Evolutionary conservation across 2,329 filamentous ascomycete genomes (phyloP), one percentile per base, ranked within the genome.

Genomic region (Coniochaeta pulveracea): DNA sequence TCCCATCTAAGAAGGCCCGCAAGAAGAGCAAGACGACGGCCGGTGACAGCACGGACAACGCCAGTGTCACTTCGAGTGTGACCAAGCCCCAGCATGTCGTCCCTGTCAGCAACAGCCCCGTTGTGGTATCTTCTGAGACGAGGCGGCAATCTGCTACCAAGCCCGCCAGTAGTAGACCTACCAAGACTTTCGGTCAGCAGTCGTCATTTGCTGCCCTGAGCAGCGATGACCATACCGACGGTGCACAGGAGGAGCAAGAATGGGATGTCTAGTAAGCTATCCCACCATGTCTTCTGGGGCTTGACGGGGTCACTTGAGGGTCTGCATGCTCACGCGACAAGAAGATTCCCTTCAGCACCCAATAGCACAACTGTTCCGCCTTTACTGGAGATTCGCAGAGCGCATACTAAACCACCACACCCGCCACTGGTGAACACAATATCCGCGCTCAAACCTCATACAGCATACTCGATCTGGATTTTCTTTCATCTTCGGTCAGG

Each of bases 161-260:
- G n/a, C 28, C 40, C 18, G 39, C 50, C 19, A 60, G 55, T 33
- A 42, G 39, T 19, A 45, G 46, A 44, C 41, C 49, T 8, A 40
- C 43, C 10, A 47, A 58, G 41, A 49, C 48, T 26, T 59, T 65
- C 40, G 58, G 59, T 23, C 47, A 51, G 31, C 41, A 49, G 39
- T 56, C 53, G 5, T 63, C 66, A 5, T 71, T 69, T 51, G 66
- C 65, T 15, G 65, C 66, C 4, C 52, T 71, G 37, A 60, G 54
- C 41, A 51, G 54, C 35, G 55, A 58, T 37, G 56, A 63, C 25
- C 56, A 57, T 23, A n/a, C n/a, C n/a, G n/a, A n/a, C n/a, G n/a
- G n/a, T n/a, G 45, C 52, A 10, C 53, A 62, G 27, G 52, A 57
- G 37, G 58, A 65, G 42, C 55, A 61, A 40, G 66, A 71, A 47